Conservation (phyloP, 1,139 yeast species). For the Yamadazyma atlantica region DNA sequence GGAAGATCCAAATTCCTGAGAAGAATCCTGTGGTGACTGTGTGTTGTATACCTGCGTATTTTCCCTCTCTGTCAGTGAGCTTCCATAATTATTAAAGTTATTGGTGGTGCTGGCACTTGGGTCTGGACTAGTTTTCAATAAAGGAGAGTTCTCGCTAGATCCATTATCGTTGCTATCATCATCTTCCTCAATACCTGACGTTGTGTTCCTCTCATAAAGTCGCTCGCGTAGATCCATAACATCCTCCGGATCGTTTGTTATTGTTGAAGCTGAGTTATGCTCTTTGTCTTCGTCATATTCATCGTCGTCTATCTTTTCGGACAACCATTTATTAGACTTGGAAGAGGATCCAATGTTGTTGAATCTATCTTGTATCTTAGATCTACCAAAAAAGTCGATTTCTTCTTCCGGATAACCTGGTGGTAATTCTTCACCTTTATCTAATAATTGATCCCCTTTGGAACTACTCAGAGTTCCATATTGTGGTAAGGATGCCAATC, state of each 20-base stretch:
- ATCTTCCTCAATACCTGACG: slow-evolving; percentile 4
- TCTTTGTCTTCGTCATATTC: slow-evolving; percentile 14
- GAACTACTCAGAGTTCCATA: slow-evolving; percentile 18
- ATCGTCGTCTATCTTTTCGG: slow-evolving; percentile 14
- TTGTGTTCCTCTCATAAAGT: slow-evolving; percentile 31
- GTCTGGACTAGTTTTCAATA: neutral
- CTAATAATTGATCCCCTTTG: slow-evolving; percentile 50
- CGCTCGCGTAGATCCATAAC: slow-evolving; percentile 40
- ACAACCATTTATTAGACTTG: slow-evolving; percentile 15
- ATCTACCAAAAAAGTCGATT: slow-evolving; percentile 61
- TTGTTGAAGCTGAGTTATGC: slow-evolving; percentile 20
- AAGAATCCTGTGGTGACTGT: neutral
- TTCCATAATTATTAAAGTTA: neutral
- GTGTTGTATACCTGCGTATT: neutral
- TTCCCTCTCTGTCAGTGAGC: neutral
- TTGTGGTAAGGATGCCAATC: slow-evolving; percentile 45
- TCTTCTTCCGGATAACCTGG: slow-evolving; percentile 66
- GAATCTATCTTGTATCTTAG: slow-evolving; percentile 17
- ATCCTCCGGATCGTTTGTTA: slow-evolving; percentile 41
- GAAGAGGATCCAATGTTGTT: slow-evolving; percentile 24
- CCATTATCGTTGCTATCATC: neutral
- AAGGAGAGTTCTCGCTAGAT: slow-evolving; percentile 6
- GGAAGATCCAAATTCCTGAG: slow-evolving; percentile 1
- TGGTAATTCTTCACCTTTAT: slow-evolving; percentile 73
- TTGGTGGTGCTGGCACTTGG: neutral